Conservation (phyloP, 129 eudicot species). For the Heracleum sosnowskyi region DNA sequence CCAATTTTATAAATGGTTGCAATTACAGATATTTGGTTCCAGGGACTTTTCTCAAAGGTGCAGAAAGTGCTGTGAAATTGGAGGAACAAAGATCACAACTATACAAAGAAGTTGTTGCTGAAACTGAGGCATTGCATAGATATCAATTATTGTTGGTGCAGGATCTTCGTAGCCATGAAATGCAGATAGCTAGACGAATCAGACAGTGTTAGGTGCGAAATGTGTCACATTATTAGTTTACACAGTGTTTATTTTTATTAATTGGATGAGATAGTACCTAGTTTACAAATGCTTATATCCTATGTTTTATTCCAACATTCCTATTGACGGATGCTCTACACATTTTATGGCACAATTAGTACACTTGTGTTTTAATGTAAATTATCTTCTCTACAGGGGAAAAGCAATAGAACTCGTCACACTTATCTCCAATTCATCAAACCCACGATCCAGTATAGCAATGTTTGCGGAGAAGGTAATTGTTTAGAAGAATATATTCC, state of each 20-base stretch:
- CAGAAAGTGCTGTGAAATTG: conserved; percentile 66
- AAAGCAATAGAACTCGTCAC: conserved; percentile 53
- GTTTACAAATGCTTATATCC: background rate
- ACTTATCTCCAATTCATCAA: conserved; percentile 40
- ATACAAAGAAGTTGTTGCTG: conserved; percentile 44
- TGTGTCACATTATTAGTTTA: no score
- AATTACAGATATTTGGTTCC: conserved; percentile 25
- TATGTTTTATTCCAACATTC: background rate
- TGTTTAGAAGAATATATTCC: background rate
- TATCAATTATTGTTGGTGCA: conserved; percentile 23
- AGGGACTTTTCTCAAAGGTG: conserved; percentile 53
- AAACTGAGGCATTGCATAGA: conserved; percentile 36
- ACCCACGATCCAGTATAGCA: conserved; percentile 58
- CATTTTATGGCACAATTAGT: background rate
- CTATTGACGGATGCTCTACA: background rate
- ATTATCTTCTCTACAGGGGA: conserved; percentile 29
- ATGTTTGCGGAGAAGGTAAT: conserved; percentile 74
- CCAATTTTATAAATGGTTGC: background rate
- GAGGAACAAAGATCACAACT: conserved; percentile 58
- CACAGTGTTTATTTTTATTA: no score
- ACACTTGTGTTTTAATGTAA: background rate
- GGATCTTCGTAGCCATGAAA: conserved; percentile 50
- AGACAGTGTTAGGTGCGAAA: conserved; percentile 57
- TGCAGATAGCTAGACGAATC: conserved; percentile 47
- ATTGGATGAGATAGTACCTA: background rate